Conservation (phyloP, 2,329 filamentous ascomycete species). For the Sarocladium oryzae region DNA sequence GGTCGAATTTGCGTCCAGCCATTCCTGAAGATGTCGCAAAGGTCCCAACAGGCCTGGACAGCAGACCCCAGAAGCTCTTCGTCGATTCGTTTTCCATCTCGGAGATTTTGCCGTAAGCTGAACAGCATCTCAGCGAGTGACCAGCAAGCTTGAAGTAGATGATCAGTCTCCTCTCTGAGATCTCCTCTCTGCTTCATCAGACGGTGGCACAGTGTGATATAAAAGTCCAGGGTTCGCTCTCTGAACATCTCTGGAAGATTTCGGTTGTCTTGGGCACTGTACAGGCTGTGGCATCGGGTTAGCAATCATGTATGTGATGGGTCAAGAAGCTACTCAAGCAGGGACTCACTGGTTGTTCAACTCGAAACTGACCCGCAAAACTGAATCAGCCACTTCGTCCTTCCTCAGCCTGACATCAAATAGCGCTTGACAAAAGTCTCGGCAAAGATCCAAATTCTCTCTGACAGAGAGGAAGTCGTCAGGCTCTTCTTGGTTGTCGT, state of each 20-base stretch:
- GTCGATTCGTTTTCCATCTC: slow-evolving; percentile 66
- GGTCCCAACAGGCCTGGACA: slow-evolving; percentile 89
- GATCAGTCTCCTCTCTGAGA: slow-evolving; percentile 74
- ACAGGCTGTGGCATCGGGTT: slow-evolving; percentile 49
- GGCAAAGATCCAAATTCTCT: slow-evolving; percentile 76
- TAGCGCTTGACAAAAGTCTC: slow-evolving; percentile 84
- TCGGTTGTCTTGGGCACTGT: slow-evolving; percentile 78
- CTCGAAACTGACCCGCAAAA: slow-evolving; percentile 88
- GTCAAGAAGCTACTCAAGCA: not conserved
- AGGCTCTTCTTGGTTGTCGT: slow-evolving; percentile 70
- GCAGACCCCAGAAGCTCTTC: slow-evolving; percentile 82
- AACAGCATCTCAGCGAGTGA: slow-evolving; percentile 88
- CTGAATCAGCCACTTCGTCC: slow-evolving; percentile 76
- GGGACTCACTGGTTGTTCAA: slow-evolving; percentile 74
- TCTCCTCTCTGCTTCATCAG: slow-evolving; percentile 91
- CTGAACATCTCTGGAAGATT: slow-evolving; percentile 79
- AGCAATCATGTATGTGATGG: slow-evolving; percentile 16
- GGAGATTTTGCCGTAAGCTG: slow-evolving; percentile 74
- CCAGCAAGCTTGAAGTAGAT: slow-evolving; percentile 82
- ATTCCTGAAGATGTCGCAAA: slow-evolving; percentile 88
- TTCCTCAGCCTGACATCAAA: slow-evolving; percentile 78
- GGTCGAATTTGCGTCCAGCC: slow-evolving; percentile 86
- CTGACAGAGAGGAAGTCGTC: slow-evolving; percentile 60
- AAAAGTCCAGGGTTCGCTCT: slow-evolving; percentile 88
- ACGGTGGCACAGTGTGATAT: slow-evolving; percentile 86